Base-by-base conservation (phyloP, 306 rosid genomes). In the Inga leiocalycina region DNA sequence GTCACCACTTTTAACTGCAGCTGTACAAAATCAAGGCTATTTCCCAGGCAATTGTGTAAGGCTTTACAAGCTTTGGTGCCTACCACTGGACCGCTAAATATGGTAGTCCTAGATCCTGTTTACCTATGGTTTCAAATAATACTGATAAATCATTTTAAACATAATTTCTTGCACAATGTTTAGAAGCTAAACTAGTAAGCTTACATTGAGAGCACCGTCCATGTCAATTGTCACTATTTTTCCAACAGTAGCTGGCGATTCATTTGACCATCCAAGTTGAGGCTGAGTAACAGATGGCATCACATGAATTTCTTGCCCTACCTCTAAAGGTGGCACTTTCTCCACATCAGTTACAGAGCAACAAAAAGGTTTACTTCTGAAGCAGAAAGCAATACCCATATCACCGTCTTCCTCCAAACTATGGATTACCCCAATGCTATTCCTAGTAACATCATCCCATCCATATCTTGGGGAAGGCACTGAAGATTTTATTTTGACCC, bases 161-260 rank as follows among this genome's bases (percentile, higher is more conserved):
- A 51, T 17, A 13, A 10, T 14, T 46, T 75, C 67, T 65, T 10
- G 22, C 32, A 37, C 72, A 45, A 9, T 75, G 20, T 39, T 78
- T 44, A 43, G 44, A 59, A 32, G 17, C 10, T 19, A n/a, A 73
- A 27, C 68, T 30, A 45, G 72, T 30, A 69, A 80, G 57, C 94
- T 91, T 87, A 92, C 97, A 84, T 91, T 91, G 82, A 92, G 86
- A 75, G 94, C 89, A 46, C 94, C 97, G 72, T 92, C 94, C 94
- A 91, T 88, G 85, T 92, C 94, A 61, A 92, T 87, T 77, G 84
- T 88, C 59, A 67, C 80, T 35, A 92, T 86, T 88, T 84, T 92
- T 68, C 97, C 97, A 82, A 91, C 87, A 13, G 94, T 88, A 51
- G 97, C 94, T 4, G 88, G 91, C 81, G 88, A 83, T 86, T 92